Percentiles rank a stretch among this genome's conserved stretches.
phyloP scores from a whole-genome alignment of 257 asterid genomes.

The Solanum appendiculatum region DNA sequence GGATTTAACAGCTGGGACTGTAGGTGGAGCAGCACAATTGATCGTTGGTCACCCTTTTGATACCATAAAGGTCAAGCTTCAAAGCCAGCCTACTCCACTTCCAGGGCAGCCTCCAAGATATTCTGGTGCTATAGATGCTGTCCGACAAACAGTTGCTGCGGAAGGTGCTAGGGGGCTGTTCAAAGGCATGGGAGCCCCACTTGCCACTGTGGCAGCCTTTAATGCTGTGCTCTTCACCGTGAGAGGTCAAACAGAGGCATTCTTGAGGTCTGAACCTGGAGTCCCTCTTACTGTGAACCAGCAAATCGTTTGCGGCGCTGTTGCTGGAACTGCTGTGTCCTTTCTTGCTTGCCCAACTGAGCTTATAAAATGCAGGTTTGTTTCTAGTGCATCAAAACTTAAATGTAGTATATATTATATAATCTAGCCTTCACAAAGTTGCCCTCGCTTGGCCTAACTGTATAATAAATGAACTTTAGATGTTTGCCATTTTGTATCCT shows the following conservation, averaged over 20 bases:
- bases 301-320: constrained; percentile 79
- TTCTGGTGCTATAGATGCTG: constrained; percentile 84
- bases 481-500: not conserved
- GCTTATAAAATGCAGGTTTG: constrained; percentile 82
- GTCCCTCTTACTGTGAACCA: constrained; percentile 58
- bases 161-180: constrained; percentile 88
- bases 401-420: not conserved
- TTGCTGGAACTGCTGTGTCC: constrained; percentile 82
- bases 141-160: constrained; percentile 76
- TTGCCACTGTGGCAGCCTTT: constrained; percentile 88
- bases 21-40: constrained; percentile 90
- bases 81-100: constrained; percentile 83
- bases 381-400: not conserved
- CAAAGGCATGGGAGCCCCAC: constrained; percentile 96
- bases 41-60: constrained; percentile 90
- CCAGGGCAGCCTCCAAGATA: constrained; percentile 76
- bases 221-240: constrained; percentile 77
- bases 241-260: constrained; percentile 72
- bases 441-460: not conserved
- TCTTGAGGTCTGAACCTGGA: constrained; percentile 72
- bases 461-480: not conserved
- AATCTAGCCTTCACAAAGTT: not conserved
- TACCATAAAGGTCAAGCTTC: constrained; percentile 95
- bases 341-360: constrained; percentile 90
- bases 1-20: constrained; percentile 62